Evolutionary conservation across 2,329 filamentous ascomycete genomes (phyloP).

Genomic region (Zymoseptoria crescenta): DNA sequence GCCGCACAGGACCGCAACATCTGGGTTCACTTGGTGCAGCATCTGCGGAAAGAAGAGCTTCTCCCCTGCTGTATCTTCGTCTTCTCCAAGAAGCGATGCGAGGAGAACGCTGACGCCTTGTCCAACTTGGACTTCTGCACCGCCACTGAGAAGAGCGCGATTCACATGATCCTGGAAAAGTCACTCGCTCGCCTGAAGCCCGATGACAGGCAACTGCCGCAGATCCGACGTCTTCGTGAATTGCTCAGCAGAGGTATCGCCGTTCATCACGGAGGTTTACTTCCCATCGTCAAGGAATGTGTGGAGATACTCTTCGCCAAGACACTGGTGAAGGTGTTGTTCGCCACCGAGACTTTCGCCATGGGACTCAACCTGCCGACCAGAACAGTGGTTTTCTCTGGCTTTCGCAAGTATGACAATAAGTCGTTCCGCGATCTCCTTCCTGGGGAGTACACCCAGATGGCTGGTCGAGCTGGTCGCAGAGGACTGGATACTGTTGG

Average conservation of each 20-base stretch:
- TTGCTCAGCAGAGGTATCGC: slow-evolving; percentile 82
- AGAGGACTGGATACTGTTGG: slow-evolving; percentile 88
- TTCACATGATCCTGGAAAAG: slow-evolving; percentile 95
- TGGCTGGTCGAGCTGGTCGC: slow-evolving; percentile 90
- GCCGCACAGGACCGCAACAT: slow-evolving; percentile 91
- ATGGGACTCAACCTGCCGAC: slow-evolving; percentile 97
- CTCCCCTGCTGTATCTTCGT: slow-evolving; percentile 95
- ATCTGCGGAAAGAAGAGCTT: slow-evolving; percentile 75
- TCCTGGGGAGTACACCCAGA: slow-evolving; percentile 95
- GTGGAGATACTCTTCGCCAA: slow-evolving; percentile 95
- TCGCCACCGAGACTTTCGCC: slow-evolving; percentile 96
- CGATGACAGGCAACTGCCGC: slow-evolving; percentile 82
- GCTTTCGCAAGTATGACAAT: slow-evolving; percentile 92
- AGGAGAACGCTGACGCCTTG: slow-evolving; percentile 92
- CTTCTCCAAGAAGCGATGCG: slow-evolving; percentile 95
- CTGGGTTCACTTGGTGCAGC: slow-evolving; percentile 93
- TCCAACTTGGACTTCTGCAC: slow-evolving; percentile 94
- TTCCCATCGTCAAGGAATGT: slow-evolving; percentile 95
- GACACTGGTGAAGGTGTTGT: slow-evolving; percentile 90
- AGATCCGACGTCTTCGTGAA: slow-evolving; percentile 81
- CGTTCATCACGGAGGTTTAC: slow-evolving; percentile 86
- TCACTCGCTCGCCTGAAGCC: slow-evolving; percentile 85
- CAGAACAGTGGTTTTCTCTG: slow-evolving; percentile 93
- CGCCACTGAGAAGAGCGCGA: slow-evolving; percentile 86
- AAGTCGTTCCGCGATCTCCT: slow-evolving; percentile 83